Conservation (phyloP, 2,329 filamentous ascomycete species). For the Metarhizium sp. region DNA sequence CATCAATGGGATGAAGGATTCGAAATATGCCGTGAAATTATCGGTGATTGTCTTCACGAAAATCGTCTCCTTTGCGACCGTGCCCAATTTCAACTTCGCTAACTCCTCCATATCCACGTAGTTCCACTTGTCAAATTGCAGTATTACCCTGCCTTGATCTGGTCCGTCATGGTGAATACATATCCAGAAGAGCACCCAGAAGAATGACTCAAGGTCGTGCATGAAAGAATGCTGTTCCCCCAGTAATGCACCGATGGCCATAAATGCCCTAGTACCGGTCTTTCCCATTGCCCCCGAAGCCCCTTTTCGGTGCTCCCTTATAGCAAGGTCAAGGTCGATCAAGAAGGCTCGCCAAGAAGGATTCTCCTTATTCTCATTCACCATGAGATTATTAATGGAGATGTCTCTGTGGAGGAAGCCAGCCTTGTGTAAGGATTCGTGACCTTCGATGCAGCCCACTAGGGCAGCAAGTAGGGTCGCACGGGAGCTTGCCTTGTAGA, state of each 20-base stretch:
- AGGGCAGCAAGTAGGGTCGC: conserved; percentile 22
- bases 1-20: too few relatives aligned
- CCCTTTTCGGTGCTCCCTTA: neutral
- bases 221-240: neutral
- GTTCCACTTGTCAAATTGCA: conserved; percentile 27
- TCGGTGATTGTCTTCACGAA: too few relatives aligned
- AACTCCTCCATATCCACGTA: conserved; percentile 11
- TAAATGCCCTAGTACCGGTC: neutral
- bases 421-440: conserved; percentile 21
- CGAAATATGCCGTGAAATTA: too few relatives aligned
- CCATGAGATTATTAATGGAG: conserved; percentile 31
- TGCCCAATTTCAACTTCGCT: too few relatives aligned
- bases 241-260: neutral
- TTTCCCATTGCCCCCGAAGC: neutral
- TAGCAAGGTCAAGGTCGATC: neutral
- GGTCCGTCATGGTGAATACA: conserved; percentile 26
- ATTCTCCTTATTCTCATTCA: neutral
- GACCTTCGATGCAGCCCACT: conserved; percentile 23
- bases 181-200: neutral
- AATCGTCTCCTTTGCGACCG: too few relatives aligned
- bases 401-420: conserved; percentile 30
- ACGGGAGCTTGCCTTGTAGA: conserved; percentile 29
- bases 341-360: conserved; percentile 16
- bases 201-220: neutral
- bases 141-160: conserved; percentile 9